Evolutionary conservation across 1,284 basidiomycete genomes (phyloP).

Genomic region (Cutaneotrichosporon mucoides): DNA sequence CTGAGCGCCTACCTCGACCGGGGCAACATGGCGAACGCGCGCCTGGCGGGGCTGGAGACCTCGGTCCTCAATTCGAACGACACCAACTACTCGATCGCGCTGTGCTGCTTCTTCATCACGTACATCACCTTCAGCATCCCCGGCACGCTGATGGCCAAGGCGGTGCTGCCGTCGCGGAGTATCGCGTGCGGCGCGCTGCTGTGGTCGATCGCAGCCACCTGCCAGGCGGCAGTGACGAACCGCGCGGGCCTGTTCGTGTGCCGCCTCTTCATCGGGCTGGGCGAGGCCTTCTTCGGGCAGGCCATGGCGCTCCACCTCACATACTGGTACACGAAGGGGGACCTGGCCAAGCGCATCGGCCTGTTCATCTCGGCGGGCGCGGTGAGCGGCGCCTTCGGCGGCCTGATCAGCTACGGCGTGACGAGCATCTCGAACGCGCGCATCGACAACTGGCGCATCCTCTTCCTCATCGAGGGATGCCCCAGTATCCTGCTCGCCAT

Average conservation of each 20-base stretch:
- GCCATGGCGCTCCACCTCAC: constrained; percentile 40
- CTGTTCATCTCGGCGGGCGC: constrained; percentile 51
- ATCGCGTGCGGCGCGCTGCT: constrained; percentile 49
- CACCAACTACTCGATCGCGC: constrained; percentile 47
- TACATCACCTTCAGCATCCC: constrained; percentile 47
- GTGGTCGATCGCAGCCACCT: constrained; percentile 50
- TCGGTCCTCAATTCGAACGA: constrained; percentile 38
- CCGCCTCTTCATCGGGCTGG: constrained; percentile 49
- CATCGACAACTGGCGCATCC: constrained; percentile 40
- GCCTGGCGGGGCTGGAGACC: constrained; percentile 43
- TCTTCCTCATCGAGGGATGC: constrained; percentile 58
- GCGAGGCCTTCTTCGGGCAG: constrained; percentile 46
- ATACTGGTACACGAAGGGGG: constrained; percentile 48
- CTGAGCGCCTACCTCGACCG: constrained; percentile 51
- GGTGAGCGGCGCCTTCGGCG: constrained; percentile 46
- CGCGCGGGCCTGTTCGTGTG: constrained; percentile 46
- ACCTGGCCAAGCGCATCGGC: constrained; percentile 50
- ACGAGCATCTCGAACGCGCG: constrained; percentile 32
- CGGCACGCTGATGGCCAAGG: constrained; percentile 41
- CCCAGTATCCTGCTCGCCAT: constrained; percentile 60
- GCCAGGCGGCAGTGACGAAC: constrained; percentile 44
- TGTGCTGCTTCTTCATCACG: constrained; percentile 48
- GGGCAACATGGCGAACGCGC: constrained; percentile 46
- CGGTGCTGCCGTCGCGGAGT: constrained; percentile 42
- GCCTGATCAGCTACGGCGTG: constrained; percentile 46